phyloP scores from a whole-genome alignment of 495 filamentous ascomycete genomes.

The Paragyromitra xinjiangensis region DNA sequence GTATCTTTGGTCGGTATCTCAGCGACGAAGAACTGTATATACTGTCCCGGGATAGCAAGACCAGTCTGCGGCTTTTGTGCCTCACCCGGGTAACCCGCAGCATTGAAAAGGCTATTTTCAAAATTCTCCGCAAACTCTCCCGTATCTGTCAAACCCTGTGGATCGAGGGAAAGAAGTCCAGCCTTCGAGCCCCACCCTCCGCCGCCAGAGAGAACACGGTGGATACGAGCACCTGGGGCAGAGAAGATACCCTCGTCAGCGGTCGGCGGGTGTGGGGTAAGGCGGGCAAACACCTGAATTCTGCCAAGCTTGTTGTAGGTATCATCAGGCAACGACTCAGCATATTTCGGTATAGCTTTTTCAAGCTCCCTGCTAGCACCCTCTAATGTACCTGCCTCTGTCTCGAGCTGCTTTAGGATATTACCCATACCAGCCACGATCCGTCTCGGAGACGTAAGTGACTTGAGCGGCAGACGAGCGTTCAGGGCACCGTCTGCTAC shows the following conservation, averaged over 20 bases:
- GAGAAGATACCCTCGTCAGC: conserved; percentile 36
- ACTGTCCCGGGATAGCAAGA: conserved; percentile 45
- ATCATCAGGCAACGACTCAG: conserved; percentile 57
- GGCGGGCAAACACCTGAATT: conserved; percentile 72
- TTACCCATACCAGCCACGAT: conserved; percentile 74
- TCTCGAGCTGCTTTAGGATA: conserved; percentile 68
- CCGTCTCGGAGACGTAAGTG: conserved; percentile 66
- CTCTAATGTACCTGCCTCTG: conserved; percentile 54
- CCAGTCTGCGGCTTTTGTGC: conserved; percentile 34
- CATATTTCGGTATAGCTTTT: conserved; percentile 65
- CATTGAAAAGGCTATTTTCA: conserved; percentile 50
- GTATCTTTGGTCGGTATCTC: conserved; percentile 11
- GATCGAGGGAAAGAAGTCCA: conserved; percentile 74
- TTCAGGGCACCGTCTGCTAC: conserved; percentile 21
- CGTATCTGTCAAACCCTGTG: conserved; percentile 56
- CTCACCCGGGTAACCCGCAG: conserved; percentile 39
- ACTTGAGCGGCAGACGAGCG: conserved; percentile 61
- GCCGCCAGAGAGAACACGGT: conserved; percentile 72
- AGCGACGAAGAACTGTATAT: conserved; percentile 54
- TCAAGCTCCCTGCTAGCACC: conserved; percentile 71
- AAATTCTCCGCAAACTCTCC: conserved; percentile 46
- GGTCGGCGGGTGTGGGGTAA: conserved; percentile 60
- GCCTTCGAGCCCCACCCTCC: conserved; percentile 80
- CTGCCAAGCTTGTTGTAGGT: conserved; percentile 47
- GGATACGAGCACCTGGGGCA: conserved; percentile 56